phyloP scores from a whole-genome alignment of 2,329 filamentous ascomycete species.

The Fusarium bulbicola region DNA sequence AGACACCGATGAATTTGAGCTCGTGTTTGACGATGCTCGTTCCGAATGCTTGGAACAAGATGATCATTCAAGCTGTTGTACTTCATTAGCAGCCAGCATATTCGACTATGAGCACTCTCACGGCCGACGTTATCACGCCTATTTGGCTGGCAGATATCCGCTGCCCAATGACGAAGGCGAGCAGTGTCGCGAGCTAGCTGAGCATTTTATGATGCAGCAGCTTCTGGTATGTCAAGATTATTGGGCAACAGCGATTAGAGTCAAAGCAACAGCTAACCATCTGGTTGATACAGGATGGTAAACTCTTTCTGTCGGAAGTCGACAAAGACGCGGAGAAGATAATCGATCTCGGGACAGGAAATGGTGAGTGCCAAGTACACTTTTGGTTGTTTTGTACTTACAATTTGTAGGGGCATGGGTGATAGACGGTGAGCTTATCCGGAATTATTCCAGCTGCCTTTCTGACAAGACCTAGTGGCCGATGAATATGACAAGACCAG shows the following conservation, averaged over 20 bases:
- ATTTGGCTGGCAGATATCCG: constrained; percentile 55
- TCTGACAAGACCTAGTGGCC: constrained; percentile 45
- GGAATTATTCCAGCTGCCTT: neutral
- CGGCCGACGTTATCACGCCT: constrained; percentile 55
- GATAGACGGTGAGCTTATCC: constrained; percentile 52
- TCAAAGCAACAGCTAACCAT: neutral
- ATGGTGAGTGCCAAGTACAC: constrained; percentile 45
- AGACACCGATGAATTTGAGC: constrained; percentile 45
- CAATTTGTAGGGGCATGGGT: constrained; percentile 58
- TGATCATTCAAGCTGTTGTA: constrained; percentile 43
- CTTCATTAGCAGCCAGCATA: constrained; percentile 47
- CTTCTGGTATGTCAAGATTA: constrained; percentile 45
- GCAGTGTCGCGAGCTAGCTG: constrained; percentile 56
- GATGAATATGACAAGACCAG: constrained; percentile 53
- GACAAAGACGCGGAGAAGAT: constrained; percentile 53
- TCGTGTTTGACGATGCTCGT: constrained; percentile 37
- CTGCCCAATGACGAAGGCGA: constrained; percentile 58
- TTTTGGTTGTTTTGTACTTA: constrained; percentile 3
- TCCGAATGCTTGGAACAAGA: constrained; percentile 37
- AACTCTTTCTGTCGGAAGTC: constrained; percentile 53
- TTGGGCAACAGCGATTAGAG: neutral
- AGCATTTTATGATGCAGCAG: constrained; percentile 57
- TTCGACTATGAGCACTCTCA: constrained; percentile 47
- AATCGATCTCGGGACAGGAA: constrained; percentile 61
- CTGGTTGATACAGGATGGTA: constrained; percentile 44